These are phyloP conservation scores for Ustulina deusta DNA, from an alignment of 2,329 filamentous ascomycete species.

Conservation along the genomic window DNA sequence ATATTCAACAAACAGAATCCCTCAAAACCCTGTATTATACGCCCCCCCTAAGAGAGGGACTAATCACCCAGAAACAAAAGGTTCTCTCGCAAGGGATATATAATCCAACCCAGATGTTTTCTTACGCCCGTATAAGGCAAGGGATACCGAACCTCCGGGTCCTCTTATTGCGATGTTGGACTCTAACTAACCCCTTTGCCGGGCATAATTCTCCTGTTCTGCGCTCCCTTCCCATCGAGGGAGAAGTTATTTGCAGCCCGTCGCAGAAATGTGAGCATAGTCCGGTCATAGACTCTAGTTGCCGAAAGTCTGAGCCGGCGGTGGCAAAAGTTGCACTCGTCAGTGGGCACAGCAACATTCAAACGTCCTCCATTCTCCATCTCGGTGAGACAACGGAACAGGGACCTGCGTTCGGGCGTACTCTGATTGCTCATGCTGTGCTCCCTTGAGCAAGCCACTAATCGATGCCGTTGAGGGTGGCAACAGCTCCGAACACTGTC, in stretches of 20 bases:
- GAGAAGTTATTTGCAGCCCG: neutral
- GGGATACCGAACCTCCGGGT: neutral
- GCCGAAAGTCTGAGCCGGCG: neutral
- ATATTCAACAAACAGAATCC: too few species aligned
- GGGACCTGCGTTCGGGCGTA: slow-evolving; percentile 2
- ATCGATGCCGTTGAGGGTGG: slow-evolving; percentile 9
- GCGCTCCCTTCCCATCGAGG: neutral
- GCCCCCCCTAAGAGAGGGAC: too few species aligned
- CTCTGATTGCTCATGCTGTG: slow-evolving; percentile 13
- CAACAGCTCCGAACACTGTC: slow-evolving; percentile 5
- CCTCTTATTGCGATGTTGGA: neutral
- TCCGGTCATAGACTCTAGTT: neutral
- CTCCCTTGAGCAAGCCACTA: slow-evolving; percentile 13
- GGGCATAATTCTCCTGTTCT: neutral
- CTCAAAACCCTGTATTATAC: neutral
- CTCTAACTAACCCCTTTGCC: neutral
- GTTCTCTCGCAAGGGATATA: neutral
- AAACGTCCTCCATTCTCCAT: neutral
- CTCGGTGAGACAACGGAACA: slow-evolving; percentile 16
- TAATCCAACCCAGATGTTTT: neutral
- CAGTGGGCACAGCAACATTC: slow-evolving; percentile 1
- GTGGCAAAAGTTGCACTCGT: neutral
- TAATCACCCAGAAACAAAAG: neutral
- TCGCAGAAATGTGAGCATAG: neutral
- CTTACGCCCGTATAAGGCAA: neutral